These are phyloP conservation scores for Ustilago hordei DNA, from an alignment of 1,284 basidiomycete genomes.

Conservation along the genomic window DNA sequence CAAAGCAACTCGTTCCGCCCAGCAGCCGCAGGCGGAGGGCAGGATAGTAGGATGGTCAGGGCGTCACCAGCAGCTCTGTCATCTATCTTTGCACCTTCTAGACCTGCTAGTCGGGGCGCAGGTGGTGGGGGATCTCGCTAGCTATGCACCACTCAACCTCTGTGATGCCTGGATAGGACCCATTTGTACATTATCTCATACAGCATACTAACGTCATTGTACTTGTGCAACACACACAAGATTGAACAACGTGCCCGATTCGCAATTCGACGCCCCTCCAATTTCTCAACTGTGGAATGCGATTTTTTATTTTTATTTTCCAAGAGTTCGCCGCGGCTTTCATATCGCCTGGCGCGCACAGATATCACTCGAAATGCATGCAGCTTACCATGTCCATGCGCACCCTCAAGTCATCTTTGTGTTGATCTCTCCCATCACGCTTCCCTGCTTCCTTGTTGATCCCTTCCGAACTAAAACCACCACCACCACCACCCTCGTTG, in stretches of 20 bases:
- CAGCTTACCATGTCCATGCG: constrained; percentile 1
- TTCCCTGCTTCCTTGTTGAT: not conserved
- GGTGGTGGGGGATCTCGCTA: not conserved
- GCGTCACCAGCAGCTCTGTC: constrained; percentile 40
- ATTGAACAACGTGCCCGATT: not conserved
- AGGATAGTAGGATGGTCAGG: constrained; percentile 9
- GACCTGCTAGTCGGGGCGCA: not conserved
- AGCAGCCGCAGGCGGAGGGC: not conserved
- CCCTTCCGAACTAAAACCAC: not conserved
- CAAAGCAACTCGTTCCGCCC: not conserved
- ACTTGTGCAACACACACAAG: too few relatives aligned
- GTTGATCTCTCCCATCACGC: not conserved
- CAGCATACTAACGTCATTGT: too few relatives aligned
- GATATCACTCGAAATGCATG: not conserved
- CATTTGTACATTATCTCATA: too few relatives aligned
- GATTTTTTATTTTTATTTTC: not conserved
- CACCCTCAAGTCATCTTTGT: not conserved
- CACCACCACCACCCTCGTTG: not conserved
- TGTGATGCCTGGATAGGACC: too few relatives aligned
- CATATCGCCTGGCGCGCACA: not conserved
- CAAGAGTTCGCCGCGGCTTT: not conserved
- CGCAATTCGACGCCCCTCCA: not conserved
- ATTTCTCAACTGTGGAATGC: not conserved
- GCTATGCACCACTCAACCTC: not conserved
- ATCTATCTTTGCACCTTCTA: constrained; percentile 34